Evolutionary conservation across 306 rosid species (phyloP), one percentile per base, ranked within the genome.

Genomic region (Sicyos edulis): DNA sequence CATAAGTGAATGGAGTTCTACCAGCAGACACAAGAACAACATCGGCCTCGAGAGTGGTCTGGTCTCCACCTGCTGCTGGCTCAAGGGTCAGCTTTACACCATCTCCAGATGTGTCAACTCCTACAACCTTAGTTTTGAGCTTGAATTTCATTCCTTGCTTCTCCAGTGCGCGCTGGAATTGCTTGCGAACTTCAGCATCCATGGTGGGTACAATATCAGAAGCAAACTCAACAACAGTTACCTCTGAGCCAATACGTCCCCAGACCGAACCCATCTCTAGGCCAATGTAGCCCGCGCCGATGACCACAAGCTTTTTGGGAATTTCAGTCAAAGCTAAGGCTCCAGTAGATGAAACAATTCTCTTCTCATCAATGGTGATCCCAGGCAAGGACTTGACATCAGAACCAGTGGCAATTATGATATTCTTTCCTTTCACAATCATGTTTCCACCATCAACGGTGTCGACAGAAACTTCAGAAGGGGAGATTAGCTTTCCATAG

Each of bases 241-340:
- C 76, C 88, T 91, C 88, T 1, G 97, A 91, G 68, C 99, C 99
- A 64, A 95, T 78, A 19, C 99, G 83, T 55, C 96, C 92, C 99
- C 99, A 95, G 3, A 95, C 99, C 0, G 99, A 95, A 6, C 99
- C 99, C 99, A 95, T 95, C 76, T 95, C 99, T 21, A 95, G 90
- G 22, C 99, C 99, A 65, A 95, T 95, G 82, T 95, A 95, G 65
- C 99, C 99, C 16, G 99, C 99, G 63, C 99, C 97, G 29, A 95
- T 82, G 78, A 95, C 99, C 65, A 91, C 81, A 37, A 95, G 91
- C 83, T 74, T 95, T 90, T 91, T 91, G 8, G 99, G 99, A 74
- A 91, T 86, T 83, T 89, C 92, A 49, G 90, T 22, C 86, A 91
- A 82, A 70, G 91, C 95, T 51, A 95, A 85, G 75, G 99, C 99